These are phyloP conservation scores for Melaleuca alternifolia DNA, from an alignment of 345 rosid species.

Conservation along the genomic window DNA sequence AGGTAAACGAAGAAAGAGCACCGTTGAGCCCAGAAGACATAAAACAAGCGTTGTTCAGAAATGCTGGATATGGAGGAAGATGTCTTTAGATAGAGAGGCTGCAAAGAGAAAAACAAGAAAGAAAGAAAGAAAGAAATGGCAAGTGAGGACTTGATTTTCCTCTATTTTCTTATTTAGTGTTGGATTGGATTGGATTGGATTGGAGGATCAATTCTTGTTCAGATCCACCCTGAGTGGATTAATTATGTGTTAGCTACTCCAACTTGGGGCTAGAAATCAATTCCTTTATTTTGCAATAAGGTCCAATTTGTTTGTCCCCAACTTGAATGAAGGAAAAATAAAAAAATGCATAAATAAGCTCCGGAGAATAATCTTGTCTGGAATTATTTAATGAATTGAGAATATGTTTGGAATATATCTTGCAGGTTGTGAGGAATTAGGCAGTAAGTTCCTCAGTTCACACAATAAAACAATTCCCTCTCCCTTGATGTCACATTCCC, in stretches of 20 bases:
- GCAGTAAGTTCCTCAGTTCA: neutral
- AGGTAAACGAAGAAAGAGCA: constrained; percentile 7
- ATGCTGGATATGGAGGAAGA: constrained; percentile 38
- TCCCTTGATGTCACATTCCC: constrained; percentile 2
- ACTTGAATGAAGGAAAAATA: neutral
- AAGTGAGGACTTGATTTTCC: neutral
- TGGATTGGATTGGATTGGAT: neutral
- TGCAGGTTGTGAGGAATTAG: constrained; percentile 1
- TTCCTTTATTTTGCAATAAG: neutral
- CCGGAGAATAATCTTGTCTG: neutral
- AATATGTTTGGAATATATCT: constrained; percentile 16
- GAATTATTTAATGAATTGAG: constrained; percentile 9
- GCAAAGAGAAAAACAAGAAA: neutral
- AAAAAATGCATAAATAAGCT: neutral
- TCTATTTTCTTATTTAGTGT: neutral
- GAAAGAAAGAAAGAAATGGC: neutral
- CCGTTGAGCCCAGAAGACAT: constrained; percentile 16
- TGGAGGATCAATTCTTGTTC: neutral
- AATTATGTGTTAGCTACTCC: neutral
- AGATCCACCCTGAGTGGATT: neutral
- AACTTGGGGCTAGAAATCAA: neutral
- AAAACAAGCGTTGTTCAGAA: constrained; percentile 34
- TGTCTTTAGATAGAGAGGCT: constrained; percentile 11
- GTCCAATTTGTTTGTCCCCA: neutral
- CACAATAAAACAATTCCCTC: neutral